Evolutionary conservation across 129 eudicot species (phyloP).

Genomic region (Arctium lappa): DNA sequence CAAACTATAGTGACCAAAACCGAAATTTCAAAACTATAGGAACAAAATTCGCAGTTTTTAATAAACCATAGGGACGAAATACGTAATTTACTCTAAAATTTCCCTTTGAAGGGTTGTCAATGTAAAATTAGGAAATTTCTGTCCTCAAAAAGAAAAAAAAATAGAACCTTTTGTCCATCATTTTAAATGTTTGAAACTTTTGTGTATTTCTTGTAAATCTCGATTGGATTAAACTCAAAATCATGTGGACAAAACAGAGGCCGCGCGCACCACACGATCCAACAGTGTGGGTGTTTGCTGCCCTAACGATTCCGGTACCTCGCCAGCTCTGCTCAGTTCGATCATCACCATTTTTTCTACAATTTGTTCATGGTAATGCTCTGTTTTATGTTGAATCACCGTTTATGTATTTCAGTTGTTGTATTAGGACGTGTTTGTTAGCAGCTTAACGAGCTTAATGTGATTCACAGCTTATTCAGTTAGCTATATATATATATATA

Average conservation of each 20-base stretch:
- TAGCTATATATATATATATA: too few species aligned
- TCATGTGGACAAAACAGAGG: conserved; percentile 23
- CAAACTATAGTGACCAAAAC: too few species aligned
- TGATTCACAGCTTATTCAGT: too few species aligned
- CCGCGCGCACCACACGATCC: conserved; percentile 10
- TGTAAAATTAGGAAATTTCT: neutral
- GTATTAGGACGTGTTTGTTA: neutral
- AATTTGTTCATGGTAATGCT: conserved; percentile 26
- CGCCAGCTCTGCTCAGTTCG: neutral
- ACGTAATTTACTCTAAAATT: too few species aligned
- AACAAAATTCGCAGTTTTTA: too few species aligned
- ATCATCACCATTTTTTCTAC: neutral
- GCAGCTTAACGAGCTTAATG: too few species aligned
- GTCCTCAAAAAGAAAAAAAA: neutral
- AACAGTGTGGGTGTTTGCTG: conserved; percentile 17
- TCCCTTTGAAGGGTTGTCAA: neutral
- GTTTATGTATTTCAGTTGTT: neutral
- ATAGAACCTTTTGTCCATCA: neutral
- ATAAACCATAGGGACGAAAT: too few species aligned
- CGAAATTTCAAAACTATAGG: too few species aligned
- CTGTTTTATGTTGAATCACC: neutral
- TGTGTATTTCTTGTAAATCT: conserved; percentile 1
- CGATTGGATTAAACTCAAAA: neutral
- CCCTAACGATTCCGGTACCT: conserved; percentile 7
- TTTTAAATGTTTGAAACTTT: neutral